These are phyloP conservation scores for Scortechinia acanthostroma DNA, from an alignment of 2,329 filamentous ascomycete genomes.

Conservation along the genomic window DNA sequence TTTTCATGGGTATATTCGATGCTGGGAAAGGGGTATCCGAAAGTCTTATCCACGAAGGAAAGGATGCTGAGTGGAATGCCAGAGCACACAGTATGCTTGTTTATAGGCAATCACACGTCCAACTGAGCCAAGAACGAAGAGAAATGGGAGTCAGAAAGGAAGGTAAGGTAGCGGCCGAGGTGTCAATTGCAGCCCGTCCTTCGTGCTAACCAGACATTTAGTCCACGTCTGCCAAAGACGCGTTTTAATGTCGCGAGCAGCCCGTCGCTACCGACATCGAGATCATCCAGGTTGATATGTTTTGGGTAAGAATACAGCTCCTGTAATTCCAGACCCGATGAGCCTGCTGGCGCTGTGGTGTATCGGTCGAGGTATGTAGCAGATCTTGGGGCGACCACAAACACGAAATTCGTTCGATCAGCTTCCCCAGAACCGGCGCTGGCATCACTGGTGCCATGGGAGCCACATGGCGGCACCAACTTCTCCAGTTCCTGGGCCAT, in stretches of 20 bases:
- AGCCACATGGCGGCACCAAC: background rate
- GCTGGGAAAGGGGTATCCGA: too few relatives aligned
- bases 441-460: too few relatives aligned
- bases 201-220: conserved; percentile 29
- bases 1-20: too few relatives aligned
- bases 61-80: too few relatives aligned
- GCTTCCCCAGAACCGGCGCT: too few relatives aligned
- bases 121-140: too few relatives aligned
- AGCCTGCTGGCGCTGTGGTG: conserved; percentile 6
- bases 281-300: conserved; percentile 40
- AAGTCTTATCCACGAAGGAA: too few relatives aligned
- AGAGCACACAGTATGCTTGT: too few relatives aligned
- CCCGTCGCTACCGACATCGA: conserved; percentile 39
- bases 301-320: conserved; percentile 30
- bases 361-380: conserved; percentile 29
- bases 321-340: conserved; percentile 17
- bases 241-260: conserved; percentile 29
- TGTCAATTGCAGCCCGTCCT: too few relatives aligned
- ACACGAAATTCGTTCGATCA: conserved; percentile 17
- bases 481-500: background rate
- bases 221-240: conserved; percentile 34
- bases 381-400: conserved; percentile 34
- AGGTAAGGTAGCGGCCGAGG: too few relatives aligned
- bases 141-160: too few relatives aligned
- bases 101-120: too few relatives aligned